Evolutionary conservation across 306 rosid genomes (phyloP).

Genomic region (Acacia confusa): DNA sequence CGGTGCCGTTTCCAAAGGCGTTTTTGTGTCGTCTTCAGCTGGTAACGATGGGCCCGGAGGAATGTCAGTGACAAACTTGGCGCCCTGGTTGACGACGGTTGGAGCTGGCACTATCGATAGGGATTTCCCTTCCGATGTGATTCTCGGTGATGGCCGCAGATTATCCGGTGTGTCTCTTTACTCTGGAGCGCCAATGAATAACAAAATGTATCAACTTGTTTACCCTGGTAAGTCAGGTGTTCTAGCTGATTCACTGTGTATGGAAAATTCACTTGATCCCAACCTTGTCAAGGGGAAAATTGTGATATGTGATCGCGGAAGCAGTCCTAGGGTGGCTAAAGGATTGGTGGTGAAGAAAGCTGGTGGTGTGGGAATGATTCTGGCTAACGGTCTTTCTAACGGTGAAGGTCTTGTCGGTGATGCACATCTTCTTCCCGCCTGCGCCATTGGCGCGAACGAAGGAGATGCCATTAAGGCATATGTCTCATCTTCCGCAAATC

Average conservation of each 20-base stretch:
- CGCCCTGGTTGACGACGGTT: slow-evolving; percentile 71
- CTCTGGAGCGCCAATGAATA: slow-evolving; percentile 59
- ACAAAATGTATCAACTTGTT: slow-evolving; percentile 55
- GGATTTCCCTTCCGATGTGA: slow-evolving; percentile 58
- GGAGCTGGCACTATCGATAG: slow-evolving; percentile 78
- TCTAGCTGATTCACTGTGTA: slow-evolving; percentile 60
- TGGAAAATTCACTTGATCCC: slow-evolving; percentile 67
- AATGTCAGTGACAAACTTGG: slow-evolving; percentile 64
- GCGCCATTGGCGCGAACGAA: slow-evolving; percentile 62
- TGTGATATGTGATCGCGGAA: slow-evolving; percentile 69
- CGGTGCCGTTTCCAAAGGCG: slow-evolving; percentile 64
- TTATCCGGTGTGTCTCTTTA: slow-evolving; percentile 60
- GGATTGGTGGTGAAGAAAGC: slow-evolving; percentile 71
- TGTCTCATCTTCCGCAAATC: slow-evolving; percentile 39
- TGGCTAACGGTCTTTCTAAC: slow-evolving; percentile 57
- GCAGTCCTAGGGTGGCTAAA: slow-evolving; percentile 61
- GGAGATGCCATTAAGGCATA: slow-evolving; percentile 57
- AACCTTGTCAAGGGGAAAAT: slow-evolving; percentile 55
- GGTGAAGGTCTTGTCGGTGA: slow-evolving; percentile 78
- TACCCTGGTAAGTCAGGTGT: slow-evolving; percentile 66
- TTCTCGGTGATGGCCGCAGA: slow-evolving; percentile 53
- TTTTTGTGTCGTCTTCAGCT: slow-evolving; percentile 68
- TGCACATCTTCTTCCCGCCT: slow-evolving; percentile 67
- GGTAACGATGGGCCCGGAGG: slow-evolving; percentile 72
- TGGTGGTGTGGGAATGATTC: slow-evolving; percentile 72